Evolutionary conservation across 441 rosid genomes (phyloP).

Genomic region (Adansonia rubrostipa): DNA sequence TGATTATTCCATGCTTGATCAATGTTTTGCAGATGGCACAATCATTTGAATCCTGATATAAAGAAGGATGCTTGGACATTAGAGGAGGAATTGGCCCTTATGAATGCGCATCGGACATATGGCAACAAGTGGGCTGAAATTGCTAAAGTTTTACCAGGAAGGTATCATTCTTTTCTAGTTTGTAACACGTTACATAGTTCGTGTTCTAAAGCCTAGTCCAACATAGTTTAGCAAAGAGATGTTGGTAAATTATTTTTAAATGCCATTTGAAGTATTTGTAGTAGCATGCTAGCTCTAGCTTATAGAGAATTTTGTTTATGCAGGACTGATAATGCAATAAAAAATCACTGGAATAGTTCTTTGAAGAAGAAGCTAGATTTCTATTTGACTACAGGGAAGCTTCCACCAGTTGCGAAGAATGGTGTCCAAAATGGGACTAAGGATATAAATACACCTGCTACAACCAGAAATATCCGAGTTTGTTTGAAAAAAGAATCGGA

Average conservation of each 20-base stretch:
- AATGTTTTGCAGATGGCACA: slow-evolving; percentile 80
- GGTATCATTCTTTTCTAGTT: slow-evolving; percentile 46
- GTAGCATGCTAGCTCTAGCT: not conserved
- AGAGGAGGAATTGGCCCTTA: slow-evolving; percentile 83
- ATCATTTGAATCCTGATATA: slow-evolving; percentile 96
- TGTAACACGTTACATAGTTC: not conserved
- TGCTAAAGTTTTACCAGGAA: slow-evolving; percentile 92
- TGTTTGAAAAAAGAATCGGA: slow-evolving; percentile 50
- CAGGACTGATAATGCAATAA: slow-evolving; percentile 96
- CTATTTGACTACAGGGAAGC: slow-evolving; percentile 68
- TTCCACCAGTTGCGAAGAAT: slow-evolving; percentile 63
- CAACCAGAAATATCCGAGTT: slow-evolving; percentile 37
- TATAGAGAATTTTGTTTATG: slow-evolving; percentile 22
- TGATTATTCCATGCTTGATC: slow-evolving; percentile 18
- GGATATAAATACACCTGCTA: slow-evolving; percentile 37
- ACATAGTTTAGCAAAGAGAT: not conserved
- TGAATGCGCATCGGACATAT: slow-evolving; percentile 73
- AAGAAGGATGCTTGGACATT: slow-evolving; percentile 95
- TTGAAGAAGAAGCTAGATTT: slow-evolving; percentile 88
- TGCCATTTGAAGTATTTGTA: slow-evolving; percentile 8
- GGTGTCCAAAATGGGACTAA: slow-evolving; percentile 48
- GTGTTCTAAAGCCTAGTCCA: not conserved
- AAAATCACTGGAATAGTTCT: slow-evolving; percentile 98
- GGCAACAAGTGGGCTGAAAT: slow-evolving; percentile 99
- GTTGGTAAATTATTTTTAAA: not conserved